Conservation (phyloP, 768 basidiomycete genomes). For the Pholiota conissans region DNA sequence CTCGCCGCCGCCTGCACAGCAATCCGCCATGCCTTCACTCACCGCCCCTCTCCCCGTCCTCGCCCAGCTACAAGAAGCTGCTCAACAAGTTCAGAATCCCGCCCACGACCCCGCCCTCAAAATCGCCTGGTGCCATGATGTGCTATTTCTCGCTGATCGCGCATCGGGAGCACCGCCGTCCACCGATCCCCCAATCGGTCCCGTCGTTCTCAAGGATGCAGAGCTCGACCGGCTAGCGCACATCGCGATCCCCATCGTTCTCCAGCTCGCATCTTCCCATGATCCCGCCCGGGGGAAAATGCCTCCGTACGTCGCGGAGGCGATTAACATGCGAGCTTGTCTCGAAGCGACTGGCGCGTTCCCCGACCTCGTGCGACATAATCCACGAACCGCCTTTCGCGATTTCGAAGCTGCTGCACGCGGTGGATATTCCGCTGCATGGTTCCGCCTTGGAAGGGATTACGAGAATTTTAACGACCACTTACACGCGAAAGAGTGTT, state of each 20-base stretch:
- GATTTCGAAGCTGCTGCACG: slow-evolving; percentile 87
- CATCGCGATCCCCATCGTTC: slow-evolving; percentile 63
- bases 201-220: slow-evolving; percentile 57
- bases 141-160: slow-evolving; percentile 74
- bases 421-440: slow-evolving; percentile 74
- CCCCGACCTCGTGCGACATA: slow-evolving; percentile 61
- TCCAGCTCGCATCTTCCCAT: slow-evolving; percentile 48
- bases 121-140: slow-evolving; percentile 81
- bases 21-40: slow-evolving; percentile 42
- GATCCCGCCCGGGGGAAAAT: slow-evolving; percentile 14
- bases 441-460: slow-evolving; percentile 90
- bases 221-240: slow-evolving; percentile 59
- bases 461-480: slow-evolving; percentile 87
- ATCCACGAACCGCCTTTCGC: slow-evolving; percentile 80
- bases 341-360: slow-evolving; percentile 73
- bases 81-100: slow-evolving; percentile 52
- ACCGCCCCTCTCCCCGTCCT: slow-evolving; percentile 72
- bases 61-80: slow-evolving; percentile 52
- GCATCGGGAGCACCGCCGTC: slow-evolving; percentile 23
- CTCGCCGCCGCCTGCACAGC: slow-evolving; percentile 11
- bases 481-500: slow-evolving; percentile 77
- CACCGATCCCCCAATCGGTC: slow-evolving; percentile 50
- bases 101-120: slow-evolving; percentile 58
- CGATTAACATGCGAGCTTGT: slow-evolving; percentile 73
- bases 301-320: slow-evolving; percentile 60